A percentile compares a stretch with the other conserved stretches of the same genome.
Evolutionary conservation across 2,329 filamentous ascomycete genomes (phyloP).

Genomic region (Xenoacremonium recifei): DNA sequence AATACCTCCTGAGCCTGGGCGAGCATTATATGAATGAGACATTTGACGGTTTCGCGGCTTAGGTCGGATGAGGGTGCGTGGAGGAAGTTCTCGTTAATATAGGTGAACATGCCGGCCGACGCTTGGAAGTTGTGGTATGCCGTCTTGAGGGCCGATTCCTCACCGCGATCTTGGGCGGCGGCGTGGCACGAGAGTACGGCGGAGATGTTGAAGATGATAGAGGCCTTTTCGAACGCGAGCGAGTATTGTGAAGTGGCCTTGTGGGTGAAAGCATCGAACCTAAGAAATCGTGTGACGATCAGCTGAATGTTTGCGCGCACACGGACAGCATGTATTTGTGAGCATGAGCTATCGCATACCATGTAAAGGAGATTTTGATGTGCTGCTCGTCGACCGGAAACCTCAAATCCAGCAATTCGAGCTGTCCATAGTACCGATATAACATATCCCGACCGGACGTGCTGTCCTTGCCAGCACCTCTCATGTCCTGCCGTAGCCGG

Average conservation of each 20-base stretch:
- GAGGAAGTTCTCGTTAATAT: slow-evolving; percentile 99
- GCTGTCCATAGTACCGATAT: slow-evolving; percentile 96
- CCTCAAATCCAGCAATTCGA: slow-evolving; percentile 88
- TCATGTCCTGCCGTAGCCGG: slow-evolving; percentile 94
- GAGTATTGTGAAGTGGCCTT: slow-evolving; percentile 97
- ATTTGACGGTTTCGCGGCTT: slow-evolving; percentile 93
- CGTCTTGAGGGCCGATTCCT: slow-evolving; percentile 91
- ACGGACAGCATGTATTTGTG: neutral
- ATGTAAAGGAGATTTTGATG: slow-evolving; percentile 98
- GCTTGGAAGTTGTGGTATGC: slow-evolving; percentile 98
- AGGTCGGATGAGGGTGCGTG: slow-evolving; percentile 96
- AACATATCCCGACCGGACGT: slow-evolving; percentile 89
- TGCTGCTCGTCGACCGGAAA: slow-evolving; percentile 99
- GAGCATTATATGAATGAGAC: slow-evolving; percentile 86
- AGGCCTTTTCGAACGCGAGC: slow-evolving; percentile 95
- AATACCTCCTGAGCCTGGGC: slow-evolving; percentile 98
- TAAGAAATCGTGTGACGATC: slow-evolving; percentile 35
- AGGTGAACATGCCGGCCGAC: slow-evolving; percentile 98
- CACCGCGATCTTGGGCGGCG: slow-evolving; percentile 84
- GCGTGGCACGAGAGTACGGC: slow-evolving; percentile 96
- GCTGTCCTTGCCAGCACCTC: slow-evolving; percentile 94
- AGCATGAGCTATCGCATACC: slow-evolving; percentile 56
- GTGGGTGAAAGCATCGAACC: slow-evolving; percentile 99
- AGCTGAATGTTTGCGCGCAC: too few relatives aligned
- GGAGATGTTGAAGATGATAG: slow-evolving; percentile 99